A percentile compares a stretch with the other conserved stretches of the same genome.
Conservation (phyloP, 1,284 basidiomycete genomes). For the Naganishia sp. region DNA sequence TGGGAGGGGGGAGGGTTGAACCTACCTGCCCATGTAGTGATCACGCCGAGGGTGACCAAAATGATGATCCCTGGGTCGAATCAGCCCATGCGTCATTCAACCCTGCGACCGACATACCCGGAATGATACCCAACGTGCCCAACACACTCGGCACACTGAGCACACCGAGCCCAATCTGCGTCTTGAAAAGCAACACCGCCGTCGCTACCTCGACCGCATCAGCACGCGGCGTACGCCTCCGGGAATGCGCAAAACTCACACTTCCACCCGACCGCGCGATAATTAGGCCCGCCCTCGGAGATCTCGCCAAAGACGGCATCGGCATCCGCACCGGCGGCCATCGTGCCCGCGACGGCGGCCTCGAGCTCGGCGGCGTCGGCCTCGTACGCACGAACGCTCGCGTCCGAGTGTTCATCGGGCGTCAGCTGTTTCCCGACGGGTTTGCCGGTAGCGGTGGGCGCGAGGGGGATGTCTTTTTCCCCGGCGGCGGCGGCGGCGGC, state of each 20-base stretch:
- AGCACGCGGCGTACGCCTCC: neutral
- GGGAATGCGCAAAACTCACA: neutral
- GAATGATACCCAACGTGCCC: slow-evolving; percentile 61
- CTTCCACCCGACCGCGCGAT: slow-evolving; percentile 38
- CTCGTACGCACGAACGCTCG: slow-evolving; percentile 12
- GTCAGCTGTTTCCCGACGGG: neutral
- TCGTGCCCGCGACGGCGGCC: slow-evolving; percentile 10
- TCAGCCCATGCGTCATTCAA: neutral
- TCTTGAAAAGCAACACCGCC: slow-evolving; percentile 62
- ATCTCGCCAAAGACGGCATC: slow-evolving; percentile 42
- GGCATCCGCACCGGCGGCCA: slow-evolving; percentile 20
- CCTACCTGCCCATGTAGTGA: slow-evolving; percentile 25
- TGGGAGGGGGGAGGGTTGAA: neutral
- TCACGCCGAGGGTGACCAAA: slow-evolving; percentile 19
- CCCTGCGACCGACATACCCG: slow-evolving; percentile 52
- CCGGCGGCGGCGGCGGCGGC: no score
- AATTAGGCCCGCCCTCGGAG: slow-evolving; percentile 39
- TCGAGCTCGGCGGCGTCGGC: slow-evolving; percentile 17
- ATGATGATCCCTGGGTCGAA: slow-evolving; percentile 9
- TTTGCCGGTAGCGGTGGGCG: neutral
- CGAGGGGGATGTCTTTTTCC: neutral
- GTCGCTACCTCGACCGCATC: slow-evolving; percentile 18
- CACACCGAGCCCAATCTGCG: slow-evolving; percentile 64
- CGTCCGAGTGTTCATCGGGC: neutral
- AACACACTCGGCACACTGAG: slow-evolving; percentile 61